Conservation (phyloP, 257 asterid genomes). For the Ballota nigra region DNA sequence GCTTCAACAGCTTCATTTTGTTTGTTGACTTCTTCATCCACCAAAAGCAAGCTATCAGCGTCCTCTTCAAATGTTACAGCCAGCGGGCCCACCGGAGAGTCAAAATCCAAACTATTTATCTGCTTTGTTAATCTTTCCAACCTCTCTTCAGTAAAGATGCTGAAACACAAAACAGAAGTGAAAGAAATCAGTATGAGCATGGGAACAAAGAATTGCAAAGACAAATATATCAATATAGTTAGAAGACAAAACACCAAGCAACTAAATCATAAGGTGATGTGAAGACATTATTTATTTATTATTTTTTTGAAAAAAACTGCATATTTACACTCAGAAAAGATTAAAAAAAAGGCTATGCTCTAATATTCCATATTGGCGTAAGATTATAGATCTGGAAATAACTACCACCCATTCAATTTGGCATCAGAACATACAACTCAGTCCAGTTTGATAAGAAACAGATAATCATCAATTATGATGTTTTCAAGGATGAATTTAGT, state of each 20-base stretch:
- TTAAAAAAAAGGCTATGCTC: not conserved
- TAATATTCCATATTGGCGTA: not conserved
- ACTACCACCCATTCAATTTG: not conserved
- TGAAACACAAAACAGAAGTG: conserved; percentile 33
- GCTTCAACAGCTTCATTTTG: conserved; percentile 47
- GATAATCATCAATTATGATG: not conserved
- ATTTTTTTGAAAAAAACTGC: not conserved
- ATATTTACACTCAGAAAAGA: not conserved
- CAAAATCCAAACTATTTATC: conserved; percentile 60
- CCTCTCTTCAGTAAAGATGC: conserved; percentile 94
- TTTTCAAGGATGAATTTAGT: not conserved
- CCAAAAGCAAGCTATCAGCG: conserved; percentile 36
- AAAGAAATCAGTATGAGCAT: conserved; percentile 17
- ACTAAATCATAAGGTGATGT: not conserved
- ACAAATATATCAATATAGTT: conserved; percentile 14
- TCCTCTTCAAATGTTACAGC: conserved; percentile 38
- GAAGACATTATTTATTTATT: not conserved
- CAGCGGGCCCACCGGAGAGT: conserved; percentile 31
- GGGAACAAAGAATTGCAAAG: conserved; percentile 17
- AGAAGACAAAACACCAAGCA: conserved; percentile 18
- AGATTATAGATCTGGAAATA: not conserved
- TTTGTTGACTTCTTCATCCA: conserved; percentile 36
- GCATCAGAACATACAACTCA: not conserved
- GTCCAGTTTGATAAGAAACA: not conserved
- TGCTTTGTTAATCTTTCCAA: conserved; percentile 77